Percentiles rank a stretch among this genome's conserved stretches.
Conservation (phyloP, 2,329 filamentous ascomycete genomes). For the Graphilbum sp. region DNA sequence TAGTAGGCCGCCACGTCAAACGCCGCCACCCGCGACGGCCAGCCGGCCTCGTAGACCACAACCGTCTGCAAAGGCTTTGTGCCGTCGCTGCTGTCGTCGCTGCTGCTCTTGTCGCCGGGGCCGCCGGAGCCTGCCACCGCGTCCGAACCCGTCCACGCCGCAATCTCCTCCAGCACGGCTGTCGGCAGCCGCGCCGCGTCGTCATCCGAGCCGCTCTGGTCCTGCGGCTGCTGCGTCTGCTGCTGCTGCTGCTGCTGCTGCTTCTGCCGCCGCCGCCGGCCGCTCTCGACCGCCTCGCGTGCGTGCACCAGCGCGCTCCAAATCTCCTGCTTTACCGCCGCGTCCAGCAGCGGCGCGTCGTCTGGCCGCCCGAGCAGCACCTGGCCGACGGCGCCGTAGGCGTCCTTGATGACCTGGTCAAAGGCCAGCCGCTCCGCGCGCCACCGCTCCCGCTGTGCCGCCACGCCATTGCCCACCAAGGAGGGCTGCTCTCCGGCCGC, state of each 20-base stretch:
- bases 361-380: background rate
- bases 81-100: too few relatives aligned
- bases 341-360: conserved; percentile 3
- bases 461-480: too few relatives aligned
- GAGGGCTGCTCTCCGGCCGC: too few relatives aligned
- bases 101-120: conserved; percentile 52
- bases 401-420: conserved; percentile 3
- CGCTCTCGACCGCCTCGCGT: background rate
- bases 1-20: conserved; percentile 79
- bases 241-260: too few relatives aligned
- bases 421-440: conserved; percentile 1
- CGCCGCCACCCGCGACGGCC: conserved; percentile 61
- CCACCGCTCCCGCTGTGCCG: conserved; percentile 3
- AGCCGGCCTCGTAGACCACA: conserved; percentile 49
- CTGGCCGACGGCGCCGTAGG: conserved; percentile 4
- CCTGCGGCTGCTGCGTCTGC: too few relatives aligned
- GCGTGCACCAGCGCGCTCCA: conserved; percentile 8
- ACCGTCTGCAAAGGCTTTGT: too few relatives aligned
- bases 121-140: conserved; percentile 4
- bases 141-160: conserved; percentile 1
- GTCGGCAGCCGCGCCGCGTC: background rate
- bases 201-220: too few relatives aligned
- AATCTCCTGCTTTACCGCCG: conserved; percentile 5
- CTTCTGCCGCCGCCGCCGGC: too few relatives aligned
- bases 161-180: background rate